These are phyloP conservation scores for Trichosanthes cucumerina DNA, from an alignment of 306 rosid genomes.

Conservation along the genomic window DNA sequence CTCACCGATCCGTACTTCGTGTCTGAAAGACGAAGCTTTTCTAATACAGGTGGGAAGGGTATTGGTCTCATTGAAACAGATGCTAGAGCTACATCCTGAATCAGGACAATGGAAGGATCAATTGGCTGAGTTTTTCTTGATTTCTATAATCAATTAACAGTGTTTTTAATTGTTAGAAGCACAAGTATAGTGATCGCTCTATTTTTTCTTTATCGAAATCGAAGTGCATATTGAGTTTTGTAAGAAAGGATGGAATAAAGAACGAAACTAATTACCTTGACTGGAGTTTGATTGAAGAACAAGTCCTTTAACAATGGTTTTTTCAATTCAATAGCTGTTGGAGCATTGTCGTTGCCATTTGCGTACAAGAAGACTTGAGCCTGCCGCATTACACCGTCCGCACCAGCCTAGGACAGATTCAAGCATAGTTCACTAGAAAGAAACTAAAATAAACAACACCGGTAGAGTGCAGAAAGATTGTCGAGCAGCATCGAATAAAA, in stretches of 20 bases:
- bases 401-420: conserved; percentile 45
- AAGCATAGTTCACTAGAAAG: neutral
- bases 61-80: conserved; percentile 86
- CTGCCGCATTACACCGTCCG: conserved; percentile 66
- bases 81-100: conserved; percentile 81
- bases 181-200: neutral
- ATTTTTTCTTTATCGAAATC: neutral
- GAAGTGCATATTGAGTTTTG: neutral
- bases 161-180: neutral
- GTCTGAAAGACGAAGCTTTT: conserved; percentile 68
- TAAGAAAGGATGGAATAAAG: neutral
- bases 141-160: neutral
- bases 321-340: conserved; percentile 72
- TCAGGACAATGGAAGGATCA: conserved; percentile 7
- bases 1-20: conserved; percentile 56
- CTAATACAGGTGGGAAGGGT: conserved; percentile 77
- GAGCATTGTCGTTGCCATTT: conserved; percentile 70
- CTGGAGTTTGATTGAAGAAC: conserved; percentile 78
- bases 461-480: neutral
- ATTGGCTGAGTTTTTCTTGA: neutral
- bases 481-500: neutral
- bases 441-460: neutral
- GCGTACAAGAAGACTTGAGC: conserved; percentile 76
- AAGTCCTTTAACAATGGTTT: conserved; percentile 63
- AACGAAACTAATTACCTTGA: conserved; percentile 35